phyloP scores from a whole-genome alignment of 129 eudicot genomes.

The Centaurea solstitialis region DNA sequence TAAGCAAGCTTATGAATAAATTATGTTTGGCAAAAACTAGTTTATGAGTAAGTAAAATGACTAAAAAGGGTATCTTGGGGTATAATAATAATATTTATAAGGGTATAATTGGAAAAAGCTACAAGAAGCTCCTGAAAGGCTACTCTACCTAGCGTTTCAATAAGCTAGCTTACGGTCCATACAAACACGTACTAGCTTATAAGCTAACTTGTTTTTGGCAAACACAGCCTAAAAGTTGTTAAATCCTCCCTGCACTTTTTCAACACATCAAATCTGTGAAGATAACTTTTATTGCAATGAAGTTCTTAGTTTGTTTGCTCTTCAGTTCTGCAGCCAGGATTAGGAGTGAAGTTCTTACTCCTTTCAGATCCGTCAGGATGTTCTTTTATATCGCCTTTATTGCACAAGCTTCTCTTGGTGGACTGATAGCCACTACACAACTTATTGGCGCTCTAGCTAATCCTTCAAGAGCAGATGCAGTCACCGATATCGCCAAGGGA shows the following conservation, averaged over 20 bases:
- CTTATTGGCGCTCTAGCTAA: constrained; percentile 78
- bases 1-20: too few species aligned
- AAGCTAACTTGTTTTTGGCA: too few species aligned
- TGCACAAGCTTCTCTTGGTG: constrained; percentile 86
- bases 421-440: constrained; percentile 73
- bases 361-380: constrained; percentile 90
- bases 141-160: too few species aligned
- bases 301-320: constrained; percentile 24
- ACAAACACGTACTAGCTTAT: too few species aligned
- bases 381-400: constrained; percentile 92
- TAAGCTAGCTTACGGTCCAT: too few species aligned
- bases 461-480: constrained; percentile 69
- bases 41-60: too few species aligned
- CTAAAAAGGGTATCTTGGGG: too few species aligned
- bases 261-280: not conserved
- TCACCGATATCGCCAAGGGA: constrained; percentile 66
- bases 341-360: constrained; percentile 96
- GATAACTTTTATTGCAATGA: constrained; percentile 7
- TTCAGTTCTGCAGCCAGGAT: constrained; percentile 84
- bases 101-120: too few species aligned
- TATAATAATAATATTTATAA: too few species aligned
- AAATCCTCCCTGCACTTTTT: not conserved
- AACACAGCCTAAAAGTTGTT: not conserved
- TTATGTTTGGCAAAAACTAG: too few species aligned
- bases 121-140: too few species aligned